phyloP scores from a whole-genome alignment of 2,329 filamentous ascomycete genomes.

The Colletotrichum scovillei region DNA sequence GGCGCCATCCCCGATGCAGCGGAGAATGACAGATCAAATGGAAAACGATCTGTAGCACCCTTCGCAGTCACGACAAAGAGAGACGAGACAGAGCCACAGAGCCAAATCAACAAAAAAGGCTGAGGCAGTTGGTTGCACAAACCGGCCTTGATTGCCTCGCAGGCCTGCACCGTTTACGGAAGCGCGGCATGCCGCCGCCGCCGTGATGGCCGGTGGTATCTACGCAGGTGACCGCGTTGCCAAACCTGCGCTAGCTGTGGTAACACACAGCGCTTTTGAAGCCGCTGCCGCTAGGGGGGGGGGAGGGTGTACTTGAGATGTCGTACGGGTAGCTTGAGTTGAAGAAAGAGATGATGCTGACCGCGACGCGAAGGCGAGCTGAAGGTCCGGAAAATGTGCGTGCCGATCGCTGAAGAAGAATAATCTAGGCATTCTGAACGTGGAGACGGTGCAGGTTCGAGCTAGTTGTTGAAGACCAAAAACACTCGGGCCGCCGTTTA shows the following conservation, averaged over 20 bases:
- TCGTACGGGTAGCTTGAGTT: neutral
- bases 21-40: slow-evolving; percentile 4
- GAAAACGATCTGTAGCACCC: neutral
- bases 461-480: neutral
- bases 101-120: neutral
- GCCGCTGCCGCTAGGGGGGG: neutral
- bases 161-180: neutral
- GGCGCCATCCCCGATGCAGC: slow-evolving; percentile 18
- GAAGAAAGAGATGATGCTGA: neutral
- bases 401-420: neutral
- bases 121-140: neutral
- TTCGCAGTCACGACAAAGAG: neutral
- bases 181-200: neutral
- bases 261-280: neutral
- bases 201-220: neutral
- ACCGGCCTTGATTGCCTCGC: neutral
- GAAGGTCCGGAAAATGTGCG: neutral
- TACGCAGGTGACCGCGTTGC: neutral
- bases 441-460: neutral
- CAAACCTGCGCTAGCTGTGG: neutral
- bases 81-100: neutral
- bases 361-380: slow-evolving; percentile 7
- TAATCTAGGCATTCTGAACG: neutral
- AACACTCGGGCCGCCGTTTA: slow-evolving; percentile 4
- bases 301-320: neutral